A percentile compares a stretch with the other conserved stretches of the same genome.
These are phyloP conservation scores for Pseudohalonectria lignicola DNA, from an alignment of 2,329 filamentous ascomycete genomes.

Conservation along the genomic window DNA sequence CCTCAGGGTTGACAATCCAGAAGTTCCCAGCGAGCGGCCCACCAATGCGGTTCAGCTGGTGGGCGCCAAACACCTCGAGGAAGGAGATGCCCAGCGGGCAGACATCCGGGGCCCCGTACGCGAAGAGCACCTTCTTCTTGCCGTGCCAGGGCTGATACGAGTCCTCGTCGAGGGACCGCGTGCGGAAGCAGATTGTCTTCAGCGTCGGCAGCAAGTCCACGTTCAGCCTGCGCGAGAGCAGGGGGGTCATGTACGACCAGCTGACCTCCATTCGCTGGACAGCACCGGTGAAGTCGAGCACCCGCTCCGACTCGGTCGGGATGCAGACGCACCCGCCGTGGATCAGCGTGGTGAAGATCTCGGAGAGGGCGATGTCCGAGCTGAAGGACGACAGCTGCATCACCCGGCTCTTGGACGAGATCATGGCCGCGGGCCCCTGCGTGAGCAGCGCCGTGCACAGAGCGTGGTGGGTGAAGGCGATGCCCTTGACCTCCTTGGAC, in stretches of 20 bases:
- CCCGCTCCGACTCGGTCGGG: constrained; percentile 35
- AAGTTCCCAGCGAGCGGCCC: constrained; percentile 37
- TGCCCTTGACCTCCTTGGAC: constrained; percentile 45
- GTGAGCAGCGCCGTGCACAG: constrained; percentile 42
- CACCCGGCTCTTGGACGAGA: constrained; percentile 40
- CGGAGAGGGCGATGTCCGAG: constrained; percentile 41
- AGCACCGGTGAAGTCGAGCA: constrained; percentile 35
- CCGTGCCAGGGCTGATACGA: constrained; percentile 34
- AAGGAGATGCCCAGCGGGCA: constrained; percentile 41
- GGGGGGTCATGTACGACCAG: constrained; percentile 45
- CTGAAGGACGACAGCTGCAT: constrained; percentile 47
- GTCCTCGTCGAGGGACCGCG: constrained; percentile 36
- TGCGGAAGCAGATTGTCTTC: constrained; percentile 32
- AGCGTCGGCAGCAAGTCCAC: constrained; percentile 24
- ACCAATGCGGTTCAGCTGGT: constrained; percentile 29
- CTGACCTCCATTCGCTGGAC: constrained; percentile 39
- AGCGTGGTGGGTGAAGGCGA: constrained; percentile 50
- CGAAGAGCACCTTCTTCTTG: constrained; percentile 33
- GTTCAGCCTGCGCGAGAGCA: constrained; percentile 37
- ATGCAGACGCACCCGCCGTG: constrained; percentile 50
- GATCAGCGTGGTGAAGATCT: constrained; percentile 42
- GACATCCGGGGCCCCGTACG: constrained; percentile 39
- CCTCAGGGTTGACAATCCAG: constrained; percentile 41
- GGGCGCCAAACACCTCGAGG: constrained; percentile 25
- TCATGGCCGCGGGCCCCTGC: constrained; percentile 37